Evolutionary conservation across 495 filamentous ascomycete genomes (phyloP), one percentile per base, ranked within the genome.

Genomic region (Hypoxylon subgilvum): DNA sequence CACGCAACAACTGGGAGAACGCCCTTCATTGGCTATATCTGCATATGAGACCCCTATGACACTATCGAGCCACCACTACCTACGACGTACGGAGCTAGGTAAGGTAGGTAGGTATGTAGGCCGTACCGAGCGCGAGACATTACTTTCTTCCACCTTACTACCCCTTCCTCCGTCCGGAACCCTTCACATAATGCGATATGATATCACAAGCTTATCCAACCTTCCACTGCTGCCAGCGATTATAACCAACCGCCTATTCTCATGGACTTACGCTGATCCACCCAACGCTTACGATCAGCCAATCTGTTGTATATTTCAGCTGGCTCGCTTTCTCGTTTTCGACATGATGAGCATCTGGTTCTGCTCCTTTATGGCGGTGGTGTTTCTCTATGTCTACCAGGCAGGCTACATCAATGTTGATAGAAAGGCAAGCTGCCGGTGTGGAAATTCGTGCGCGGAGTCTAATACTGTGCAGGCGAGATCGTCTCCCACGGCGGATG

Each of bases 281-380:
- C 8, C 8, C 4, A 27, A 27, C 4, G 23, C 23, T 27, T 27
- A 27, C 23, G 8, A 27, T n/a, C n/a, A n/a, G n/a, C 23, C 4
- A 27, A 8, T 27, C 23, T 27, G 23, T 3, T 8, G 23, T 8
- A 3, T 3, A 27, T 3, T 27, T 27, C 8, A 4, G 4, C 23
- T 8, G 23, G 23, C 23, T 27, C 23, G 8, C 8, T 27, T 27
- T 8, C 8, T 27, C 23, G 14, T 7, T 4, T 21, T 46, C 32
- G 23, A 13, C 9, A 62, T 45, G 39, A 32, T 44, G 25, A 16
- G 39, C 19, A 46, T 52, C 13, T 62, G 51, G 58, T 14, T 42
- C 6, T 50, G 16, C 16, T 34, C 40, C 12, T 23, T 52, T 22
- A 6, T 56, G 18, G 58, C 35, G 19, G 58, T 44, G 23, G 40